A percentile compares a stretch with the other conserved stretches of the same genome.
Conservation (phyloP, 2,329 filamentous ascomycete species). For the Phyllosticta citribraziliensis region DNA sequence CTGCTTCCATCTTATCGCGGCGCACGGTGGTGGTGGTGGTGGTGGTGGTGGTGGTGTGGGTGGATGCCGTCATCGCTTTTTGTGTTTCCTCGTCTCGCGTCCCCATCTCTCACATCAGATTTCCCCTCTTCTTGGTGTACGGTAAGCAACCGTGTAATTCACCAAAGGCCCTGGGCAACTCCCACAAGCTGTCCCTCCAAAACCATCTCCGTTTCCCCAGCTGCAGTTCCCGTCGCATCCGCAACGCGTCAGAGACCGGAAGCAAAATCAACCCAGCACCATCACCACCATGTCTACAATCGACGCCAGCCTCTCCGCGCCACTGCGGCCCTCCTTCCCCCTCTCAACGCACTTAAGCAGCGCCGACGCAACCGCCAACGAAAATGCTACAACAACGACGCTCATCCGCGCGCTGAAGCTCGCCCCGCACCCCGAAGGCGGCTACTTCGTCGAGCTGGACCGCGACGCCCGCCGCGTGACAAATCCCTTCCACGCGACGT, state of each 20-base stretch:
- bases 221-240: background rate
- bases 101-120: background rate
- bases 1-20: background rate
- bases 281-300: conserved; percentile 4
- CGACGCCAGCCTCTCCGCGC: background rate
- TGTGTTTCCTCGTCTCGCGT: background rate
- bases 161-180: too few species aligned
- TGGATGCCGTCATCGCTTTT: background rate
- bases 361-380: background rate
- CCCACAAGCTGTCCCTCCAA: background rate
- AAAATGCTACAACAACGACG: background rate
- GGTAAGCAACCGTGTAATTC: background rate
- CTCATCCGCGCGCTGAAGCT: conserved; percentile 36
- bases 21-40: background rate
- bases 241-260: background rate
- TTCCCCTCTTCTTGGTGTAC: background rate
- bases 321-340: conserved; percentile 1
- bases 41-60: too few species aligned
- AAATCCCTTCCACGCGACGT: conserved; percentile 38
- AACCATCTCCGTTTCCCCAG: background rate
- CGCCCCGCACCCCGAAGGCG: conserved; percentile 39
- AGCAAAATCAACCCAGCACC: background rate
- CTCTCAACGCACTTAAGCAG: background rate
- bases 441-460: conserved; percentile 41
- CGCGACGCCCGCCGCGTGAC: conserved; percentile 37